phyloP scores from a whole-genome alignment of 2,329 filamentous ascomycete genomes.

The Aspergillus sp. region DNA sequence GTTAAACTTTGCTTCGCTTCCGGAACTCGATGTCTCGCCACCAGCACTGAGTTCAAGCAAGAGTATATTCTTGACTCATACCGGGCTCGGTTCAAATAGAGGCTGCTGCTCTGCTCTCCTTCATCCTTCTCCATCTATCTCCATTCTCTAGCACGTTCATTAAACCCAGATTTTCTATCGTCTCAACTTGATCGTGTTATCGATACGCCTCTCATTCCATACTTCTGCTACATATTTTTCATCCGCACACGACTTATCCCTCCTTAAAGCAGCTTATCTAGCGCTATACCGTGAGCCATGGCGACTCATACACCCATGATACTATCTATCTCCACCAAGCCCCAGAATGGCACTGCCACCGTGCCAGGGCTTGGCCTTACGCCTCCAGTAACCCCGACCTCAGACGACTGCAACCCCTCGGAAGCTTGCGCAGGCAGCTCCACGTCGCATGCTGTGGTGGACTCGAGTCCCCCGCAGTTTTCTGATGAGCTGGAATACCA shows the following conservation, averaged over 20 bases:
- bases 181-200: conserved; percentile 3
- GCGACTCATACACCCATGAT: conserved; percentile 21
- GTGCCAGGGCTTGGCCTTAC: conserved; percentile 26
- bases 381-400: conserved; percentile 37
- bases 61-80: neutral
- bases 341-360: conserved; percentile 11
- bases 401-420: conserved; percentile 17
- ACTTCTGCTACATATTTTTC: neutral
- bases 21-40: conserved; percentile 8
- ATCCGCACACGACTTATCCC: neutral
- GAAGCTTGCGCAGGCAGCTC: conserved; percentile 7
- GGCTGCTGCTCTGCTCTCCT: neutral
- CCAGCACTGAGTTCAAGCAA: neutral
- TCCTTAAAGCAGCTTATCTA: neutral
- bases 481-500: conserved; percentile 34
- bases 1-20: neutral
- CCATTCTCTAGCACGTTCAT: neutral
- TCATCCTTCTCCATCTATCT: neutral
- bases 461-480: conserved; percentile 27
- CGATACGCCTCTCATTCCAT: conserved; percentile 10
- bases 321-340: conserved; percentile 28
- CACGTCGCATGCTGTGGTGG: conserved; percentile 7
- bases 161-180: neutral
- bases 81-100: too few species aligned
- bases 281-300: conserved; percentile 9